Conservation (phyloP, 208 protist species). For the Acanthamoeba healyi region DNA sequence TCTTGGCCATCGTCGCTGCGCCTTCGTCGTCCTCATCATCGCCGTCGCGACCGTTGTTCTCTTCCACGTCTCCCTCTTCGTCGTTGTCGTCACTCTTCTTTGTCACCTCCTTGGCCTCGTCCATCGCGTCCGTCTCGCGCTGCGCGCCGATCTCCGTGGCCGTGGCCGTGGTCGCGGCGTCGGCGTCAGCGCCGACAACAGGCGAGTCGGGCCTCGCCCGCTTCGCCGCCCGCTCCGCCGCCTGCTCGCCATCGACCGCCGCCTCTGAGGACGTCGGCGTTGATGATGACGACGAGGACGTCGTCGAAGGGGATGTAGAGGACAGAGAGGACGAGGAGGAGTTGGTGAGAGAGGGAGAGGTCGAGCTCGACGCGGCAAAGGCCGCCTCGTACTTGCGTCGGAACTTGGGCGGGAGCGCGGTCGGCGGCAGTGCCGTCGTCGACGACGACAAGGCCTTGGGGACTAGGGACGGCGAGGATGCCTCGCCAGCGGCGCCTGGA, state of each 20-base stretch:
- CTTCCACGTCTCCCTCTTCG: background rate
- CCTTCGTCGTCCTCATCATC: background rate
- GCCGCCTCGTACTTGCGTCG: slow-evolving; percentile 19
- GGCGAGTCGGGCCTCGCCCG: background rate
- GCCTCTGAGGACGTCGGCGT: background rate
- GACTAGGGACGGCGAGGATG: background rate
- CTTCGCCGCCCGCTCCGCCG: background rate
- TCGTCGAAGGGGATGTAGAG: too few relatives aligned
- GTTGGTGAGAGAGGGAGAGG: background rate
- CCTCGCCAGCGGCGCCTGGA: too few relatives aligned
- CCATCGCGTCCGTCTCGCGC: background rate
- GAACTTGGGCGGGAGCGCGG: slow-evolving; percentile 16
- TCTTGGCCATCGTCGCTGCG: background rate
- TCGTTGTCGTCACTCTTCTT: background rate
- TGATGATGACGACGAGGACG: background rate
- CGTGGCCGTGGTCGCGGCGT: background rate
- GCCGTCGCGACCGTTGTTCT: background rate
- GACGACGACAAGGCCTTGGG: background rate
- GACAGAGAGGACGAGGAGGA: background rate
- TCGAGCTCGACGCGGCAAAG: background rate
- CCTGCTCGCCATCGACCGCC: background rate
- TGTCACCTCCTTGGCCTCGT: background rate
- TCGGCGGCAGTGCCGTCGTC: background rate
- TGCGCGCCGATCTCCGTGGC: background rate
- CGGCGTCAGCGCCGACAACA: background rate